Evolutionary conservation across 768 basidiomycete genomes (phyloP).

Genomic region (Rossbeevera mucosa): DNA sequence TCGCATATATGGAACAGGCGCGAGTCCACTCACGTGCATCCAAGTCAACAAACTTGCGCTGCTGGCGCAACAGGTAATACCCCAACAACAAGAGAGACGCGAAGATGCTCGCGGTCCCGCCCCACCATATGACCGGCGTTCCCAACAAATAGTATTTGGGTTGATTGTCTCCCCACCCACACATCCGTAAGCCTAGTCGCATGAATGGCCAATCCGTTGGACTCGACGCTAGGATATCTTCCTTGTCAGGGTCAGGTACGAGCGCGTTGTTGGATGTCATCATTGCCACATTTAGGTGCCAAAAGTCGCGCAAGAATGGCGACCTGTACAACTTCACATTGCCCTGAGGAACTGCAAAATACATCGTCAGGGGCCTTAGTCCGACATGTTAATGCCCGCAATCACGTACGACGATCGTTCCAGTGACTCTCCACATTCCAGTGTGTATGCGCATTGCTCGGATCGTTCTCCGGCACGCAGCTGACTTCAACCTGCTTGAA

Average conservation of each 20-base stretch:
- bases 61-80: slow-evolving; percentile 74
- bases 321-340: slow-evolving; percentile 81
- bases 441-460: slow-evolving; percentile 77
- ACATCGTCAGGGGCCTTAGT: not conserved
- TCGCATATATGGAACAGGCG: not conserved
- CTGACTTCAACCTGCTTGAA: slow-evolving; percentile 98
- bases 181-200: slow-evolving; percentile 90
- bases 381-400: not conserved
- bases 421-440: slow-evolving; percentile 99
- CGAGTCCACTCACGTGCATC: slow-evolving; percentile 57
- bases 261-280: slow-evolving; percentile 99
- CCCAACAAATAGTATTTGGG: slow-evolving; percentile 92
- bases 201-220: slow-evolving; percentile 95
- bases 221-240: slow-evolving; percentile 91
- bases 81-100: slow-evolving; percentile 48
- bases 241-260: slow-evolving; percentile 95
- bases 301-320: slow-evolving; percentile 94
- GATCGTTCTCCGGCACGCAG: slow-evolving; percentile 85
- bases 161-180: slow-evolving; percentile 87
- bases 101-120: slow-evolving; percentile 61
- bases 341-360: slow-evolving; percentile 67
- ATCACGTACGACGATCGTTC: slow-evolving; percentile 86
- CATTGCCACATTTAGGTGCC: slow-evolving; percentile 99
- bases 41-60: slow-evolving; percentile 91
- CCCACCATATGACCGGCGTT: slow-evolving; percentile 93